Percentiles rank a stretch among this genome's conserved stretches.
phyloP scores from a whole-genome alignment of 2,329 filamentous ascomycete species.

The Trichoderma afroharzianum region DNA sequence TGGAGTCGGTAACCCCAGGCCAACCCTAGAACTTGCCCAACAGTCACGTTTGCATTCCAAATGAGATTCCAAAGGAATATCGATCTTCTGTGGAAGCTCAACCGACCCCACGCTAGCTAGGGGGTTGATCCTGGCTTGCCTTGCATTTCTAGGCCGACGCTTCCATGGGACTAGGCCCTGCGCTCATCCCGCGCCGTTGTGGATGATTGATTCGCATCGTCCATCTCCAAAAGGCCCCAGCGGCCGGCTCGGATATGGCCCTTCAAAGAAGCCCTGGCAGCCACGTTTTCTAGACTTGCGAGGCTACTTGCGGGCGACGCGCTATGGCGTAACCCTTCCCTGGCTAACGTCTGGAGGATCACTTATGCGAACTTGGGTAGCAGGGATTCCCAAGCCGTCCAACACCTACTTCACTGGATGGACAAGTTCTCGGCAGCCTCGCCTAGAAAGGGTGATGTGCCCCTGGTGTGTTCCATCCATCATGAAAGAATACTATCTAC shows the following conservation, averaged over 20 bases:
- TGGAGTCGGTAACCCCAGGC: not conserved
- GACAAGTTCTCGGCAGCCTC: not conserved
- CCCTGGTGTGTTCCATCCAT: not conserved
- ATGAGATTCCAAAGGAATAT: constrained; percentile 8
- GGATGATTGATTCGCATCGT: not conserved
- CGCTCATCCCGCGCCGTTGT: not conserved
- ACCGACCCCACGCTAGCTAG: constrained; percentile 13
- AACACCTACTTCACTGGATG: not conserved
- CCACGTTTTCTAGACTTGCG: not conserved
- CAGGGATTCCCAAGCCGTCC: not conserved
- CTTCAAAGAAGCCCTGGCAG: not conserved
- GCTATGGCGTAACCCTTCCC: not conserved
- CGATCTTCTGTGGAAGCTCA: constrained; percentile 15
- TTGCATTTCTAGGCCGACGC: not conserved
- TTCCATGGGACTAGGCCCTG: not conserved
- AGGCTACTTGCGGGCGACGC: not conserved
- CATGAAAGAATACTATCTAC: not conserved
- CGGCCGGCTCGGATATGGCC: not conserved
- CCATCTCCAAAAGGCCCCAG: not conserved
- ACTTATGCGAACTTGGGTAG: not conserved
- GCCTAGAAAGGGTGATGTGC: not conserved
- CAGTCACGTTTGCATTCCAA: constrained; percentile 2
- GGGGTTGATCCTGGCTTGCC: not conserved
- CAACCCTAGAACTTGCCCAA: constrained; percentile 2
- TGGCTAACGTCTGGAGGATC: not conserved